phyloP scores from a whole-genome alignment of 1,139 yeast species.

The Zygoascus sp. region DNA sequence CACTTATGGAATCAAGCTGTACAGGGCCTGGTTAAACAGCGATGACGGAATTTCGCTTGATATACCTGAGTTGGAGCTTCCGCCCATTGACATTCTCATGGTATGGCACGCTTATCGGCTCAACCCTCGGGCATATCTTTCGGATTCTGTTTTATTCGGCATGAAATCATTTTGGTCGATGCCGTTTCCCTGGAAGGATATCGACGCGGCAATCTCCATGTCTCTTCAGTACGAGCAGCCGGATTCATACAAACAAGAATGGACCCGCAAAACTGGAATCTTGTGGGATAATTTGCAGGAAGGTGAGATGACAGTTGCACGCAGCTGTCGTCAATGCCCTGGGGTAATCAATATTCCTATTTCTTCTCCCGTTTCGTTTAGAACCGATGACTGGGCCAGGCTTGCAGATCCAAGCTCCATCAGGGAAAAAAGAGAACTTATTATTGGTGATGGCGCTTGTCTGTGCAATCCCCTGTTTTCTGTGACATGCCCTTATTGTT shows the following conservation, averaged over 20 bases:
- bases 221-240: neutral
- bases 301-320: neutral
- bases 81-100: constrained; percentile 41
- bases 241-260: neutral
- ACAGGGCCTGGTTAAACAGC: neutral
- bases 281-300: neutral
- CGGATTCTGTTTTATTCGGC: constrained; percentile 32
- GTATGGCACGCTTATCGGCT: constrained; percentile 41
- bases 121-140: constrained; percentile 35
- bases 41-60: neutral
- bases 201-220: constrained; percentile 14
- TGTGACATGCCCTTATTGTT: neutral
- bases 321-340: neutral
- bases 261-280: neutral
- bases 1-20: neutral
- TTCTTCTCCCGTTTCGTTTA: neutral
- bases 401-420: neutral
- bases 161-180: constrained; percentile 28
- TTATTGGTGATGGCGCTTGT: neutral
- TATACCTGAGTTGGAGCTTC: constrained; percentile 19
- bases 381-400: neutral
- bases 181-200: constrained; percentile 34
- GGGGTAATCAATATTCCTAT: neutral
- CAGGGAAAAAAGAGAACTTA: neutral
- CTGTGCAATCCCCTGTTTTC: neutral